These are phyloP conservation scores for Elongisporangium anandrum DNA, from an alignment of 352 stramenopile species.

Conservation along the genomic window DNA sequence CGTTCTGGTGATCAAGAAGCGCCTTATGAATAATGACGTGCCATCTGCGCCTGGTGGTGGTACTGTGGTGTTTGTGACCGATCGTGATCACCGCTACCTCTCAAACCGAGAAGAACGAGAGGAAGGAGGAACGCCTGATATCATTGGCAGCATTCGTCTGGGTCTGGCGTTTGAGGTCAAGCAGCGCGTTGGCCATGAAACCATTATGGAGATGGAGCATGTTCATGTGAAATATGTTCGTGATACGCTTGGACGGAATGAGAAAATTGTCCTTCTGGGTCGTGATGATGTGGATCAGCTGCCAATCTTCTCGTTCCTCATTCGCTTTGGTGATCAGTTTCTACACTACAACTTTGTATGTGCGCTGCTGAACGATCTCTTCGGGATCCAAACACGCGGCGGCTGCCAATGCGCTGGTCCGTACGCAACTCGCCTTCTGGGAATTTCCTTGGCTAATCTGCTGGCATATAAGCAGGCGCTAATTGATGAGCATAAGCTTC, in stretches of 20 bases:
- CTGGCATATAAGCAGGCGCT: slow-evolving; percentile 69
- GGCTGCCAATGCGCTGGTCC: slow-evolving; percentile 85
- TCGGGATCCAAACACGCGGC: slow-evolving; percentile 78
- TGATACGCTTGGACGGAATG: slow-evolving; percentile 22
- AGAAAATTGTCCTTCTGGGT: slow-evolving; percentile 78
- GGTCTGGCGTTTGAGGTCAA: slow-evolving; percentile 93
- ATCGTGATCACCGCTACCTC: slow-evolving; percentile 52
- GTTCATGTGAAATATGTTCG: slow-evolving; percentile 14
- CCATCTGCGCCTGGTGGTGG: slow-evolving; percentile 47
- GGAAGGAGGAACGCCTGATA: slow-evolving; percentile 95
- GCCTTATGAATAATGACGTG: slow-evolving; percentile 48
- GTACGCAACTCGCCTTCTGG: slow-evolving; percentile 89
- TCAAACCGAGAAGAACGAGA: slow-evolving; percentile 87
- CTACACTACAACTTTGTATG: slow-evolving; percentile 97
- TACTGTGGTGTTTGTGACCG: slow-evolving; percentile 53
- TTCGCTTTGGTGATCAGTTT: slow-evolving; percentile 73
- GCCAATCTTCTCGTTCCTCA: slow-evolving; percentile 91
- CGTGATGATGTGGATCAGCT: slow-evolving; percentile 35
- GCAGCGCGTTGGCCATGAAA: slow-evolving; percentile 35
- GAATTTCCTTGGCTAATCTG: slow-evolving; percentile 55
- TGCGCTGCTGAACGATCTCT: slow-evolving; percentile 95
- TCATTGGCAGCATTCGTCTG: slow-evolving; percentile 90
- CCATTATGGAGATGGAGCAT: slow-evolving; percentile 37
- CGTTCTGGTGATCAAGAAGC: slow-evolving; percentile 95
- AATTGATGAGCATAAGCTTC: slow-evolving; percentile 82